Base-by-base conservation (phyloP, 73 alveolate genomes). In the Paramecium octaurelia region DNA sequence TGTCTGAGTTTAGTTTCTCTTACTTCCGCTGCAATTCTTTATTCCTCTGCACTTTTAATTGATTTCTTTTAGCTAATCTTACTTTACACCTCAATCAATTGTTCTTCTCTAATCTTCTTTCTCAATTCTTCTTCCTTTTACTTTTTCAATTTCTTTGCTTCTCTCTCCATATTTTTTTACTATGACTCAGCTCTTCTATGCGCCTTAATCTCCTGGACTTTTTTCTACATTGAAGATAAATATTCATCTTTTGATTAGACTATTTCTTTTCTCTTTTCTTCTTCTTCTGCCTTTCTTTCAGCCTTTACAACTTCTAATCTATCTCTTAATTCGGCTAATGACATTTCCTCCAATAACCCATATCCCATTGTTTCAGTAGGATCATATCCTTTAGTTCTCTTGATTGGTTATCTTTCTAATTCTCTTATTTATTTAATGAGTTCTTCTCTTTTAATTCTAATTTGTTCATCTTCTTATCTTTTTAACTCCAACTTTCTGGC, bases 281-380 rank as follows among this genome's bases (percentile, higher is more conserved):
- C 97, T 42, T 97, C 95, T 83, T 96, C 99, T 57, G 95, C 97
- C 31, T 96, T 97, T 57, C 95, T 93, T 94, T 95, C 96, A 86
- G 54, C 77, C 83, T 98, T 98, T 68, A 96, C 97, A 50, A 95
- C 90, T 44, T 97, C 99, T 48, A 98, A 87, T 84, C 99, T 91
- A 91, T 98, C 99, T 95, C 98, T 96, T 85, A 98, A 96, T 93
- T 98, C 99, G 12, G 84, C 84, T 85, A 98, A 88, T 29, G 99
- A 95, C 99, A 98, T 98, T 93, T 98, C 99, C 68, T 97, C 99
- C n/a, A 98, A 93, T 36, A 98, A 94, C 0, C 99, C 99, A 93
- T 86, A 95, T 20, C 99, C 99, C 77, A 97, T 97, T 3, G 99
- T 97, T 93, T 98, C 99, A 2, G 99, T 98, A 24, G 99, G 99